Percentiles rank a stretch among this genome's conserved stretches.
These are phyloP conservation scores for Xylaria sp. DNA, from an alignment of 2,329 filamentous ascomycete species.

Conservation along the genomic window DNA sequence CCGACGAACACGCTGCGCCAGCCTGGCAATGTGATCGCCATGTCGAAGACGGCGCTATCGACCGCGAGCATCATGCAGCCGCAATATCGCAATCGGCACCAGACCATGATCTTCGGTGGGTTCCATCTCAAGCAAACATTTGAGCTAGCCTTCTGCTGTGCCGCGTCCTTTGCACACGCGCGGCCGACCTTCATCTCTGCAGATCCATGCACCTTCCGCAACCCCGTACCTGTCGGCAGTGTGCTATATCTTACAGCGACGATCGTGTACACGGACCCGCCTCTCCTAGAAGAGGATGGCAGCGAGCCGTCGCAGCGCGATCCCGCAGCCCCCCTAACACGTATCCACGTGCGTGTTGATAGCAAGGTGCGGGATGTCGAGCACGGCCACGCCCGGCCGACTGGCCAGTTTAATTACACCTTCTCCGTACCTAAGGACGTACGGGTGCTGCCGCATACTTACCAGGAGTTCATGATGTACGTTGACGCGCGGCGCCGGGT, in stretches of 20 bases:
- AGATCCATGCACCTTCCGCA: conserved; percentile 78
- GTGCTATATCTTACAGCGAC: conserved; percentile 79
- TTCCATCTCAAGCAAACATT: conserved; percentile 80
- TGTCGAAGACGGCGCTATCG: conserved; percentile 67
- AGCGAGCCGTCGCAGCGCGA: conserved; percentile 53
- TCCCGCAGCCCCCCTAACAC: conserved; percentile 49
- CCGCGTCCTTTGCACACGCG: conserved; percentile 74
- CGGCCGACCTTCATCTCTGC: conserved; percentile 77
- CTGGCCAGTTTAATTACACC: conserved; percentile 81
- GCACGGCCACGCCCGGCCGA: conserved; percentile 67
- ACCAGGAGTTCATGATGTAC: conserved; percentile 57
- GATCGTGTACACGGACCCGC: conserved; percentile 76
- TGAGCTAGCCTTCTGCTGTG: conserved; percentile 80
- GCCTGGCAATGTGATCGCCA: conserved; percentile 60
- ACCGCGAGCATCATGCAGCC: conserved; percentile 80
- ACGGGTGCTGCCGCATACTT: conserved; percentile 52
- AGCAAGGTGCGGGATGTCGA: conserved; percentile 78
- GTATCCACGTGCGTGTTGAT: conserved; percentile 76
- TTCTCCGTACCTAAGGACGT: conserved; percentile 53
- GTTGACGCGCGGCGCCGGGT: conserved; percentile 56
- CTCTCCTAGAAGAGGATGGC: conserved; percentile 57
- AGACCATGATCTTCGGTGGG: conserved; percentile 83
- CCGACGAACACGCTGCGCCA: conserved; percentile 48
- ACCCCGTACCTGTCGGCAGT: conserved; percentile 78
- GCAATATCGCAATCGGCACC: conserved; percentile 63